Base-by-base conservation (phyloP, 192 early-diverging fungal genomes). In the Haplosporangium gracile region DNA sequence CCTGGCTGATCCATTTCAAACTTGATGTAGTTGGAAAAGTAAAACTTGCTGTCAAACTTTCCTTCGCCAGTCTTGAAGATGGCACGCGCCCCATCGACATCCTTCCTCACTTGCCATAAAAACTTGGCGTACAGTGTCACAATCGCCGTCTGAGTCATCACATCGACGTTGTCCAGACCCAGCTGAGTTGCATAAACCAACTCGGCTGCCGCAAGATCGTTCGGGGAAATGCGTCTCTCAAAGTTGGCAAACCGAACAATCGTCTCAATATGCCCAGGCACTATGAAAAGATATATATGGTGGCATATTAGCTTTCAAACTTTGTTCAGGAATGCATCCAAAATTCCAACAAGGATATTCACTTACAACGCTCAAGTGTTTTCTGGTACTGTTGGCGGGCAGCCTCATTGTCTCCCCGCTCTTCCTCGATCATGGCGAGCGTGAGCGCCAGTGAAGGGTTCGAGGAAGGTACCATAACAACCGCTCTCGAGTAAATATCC, bases 261-360 rank as follows among this genome's bases (percentile, higher is more conserved):
- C 2, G 93, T 90, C 74, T 96, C 95, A 20, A 93, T 87, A 73
- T 95, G 94, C 26, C 90, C 93, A 29, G 94, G 93, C 55, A 93
- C 94, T 95, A 77, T 47, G 16, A 63, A 55, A 55, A 70, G 9
- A 72, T 43, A 47, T 20, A 34, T 24, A 51, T 4, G 18, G 16
- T 22, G 4, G 49, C 49, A 18, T 22, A 18, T 51, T 51, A 51
- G 49, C 5, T 16, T 51, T 18, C 49, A 51, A 51, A 20, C 5
- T 22, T 51, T 20, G 20, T 20, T 22, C 49, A 51, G 18, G 20
- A 51, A 51, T 4, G 4, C 49, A 22, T 51, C 18, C 18, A 20
- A 26, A 49, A 38, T 10, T 9, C 16, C 57, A 68, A 9, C 40
- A 32, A 20, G 13, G 29, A 18, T 40, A 20, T 70, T 22, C 24